Conservation (phyloP, 768 basidiomycete species). For the Botryobasidium botryosum region DNA sequence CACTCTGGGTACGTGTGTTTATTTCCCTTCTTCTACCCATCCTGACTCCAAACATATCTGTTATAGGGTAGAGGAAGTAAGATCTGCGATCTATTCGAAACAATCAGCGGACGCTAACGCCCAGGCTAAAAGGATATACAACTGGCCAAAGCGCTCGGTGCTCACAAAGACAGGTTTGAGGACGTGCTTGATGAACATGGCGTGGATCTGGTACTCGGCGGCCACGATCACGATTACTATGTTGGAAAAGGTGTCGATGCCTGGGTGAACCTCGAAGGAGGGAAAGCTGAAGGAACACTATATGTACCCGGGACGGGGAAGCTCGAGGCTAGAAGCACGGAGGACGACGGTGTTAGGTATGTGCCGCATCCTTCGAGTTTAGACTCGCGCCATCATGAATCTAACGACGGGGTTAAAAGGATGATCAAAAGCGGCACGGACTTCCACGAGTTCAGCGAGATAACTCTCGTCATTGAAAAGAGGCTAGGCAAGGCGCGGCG, state of each 20-base stretch:
- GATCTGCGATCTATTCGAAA: slow-evolving; percentile 6
- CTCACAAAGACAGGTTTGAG: slow-evolving; percentile 40
- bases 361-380: slow-evolving; percentile 17
- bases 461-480: slow-evolving; percentile 42
- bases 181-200: slow-evolving; percentile 42
- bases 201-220: slow-evolving; percentile 69
- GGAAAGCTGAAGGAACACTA: no score
- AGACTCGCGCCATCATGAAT: neutral
- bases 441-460: slow-evolving; percentile 71
- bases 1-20: slow-evolving; percentile 43
- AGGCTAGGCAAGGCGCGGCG: slow-evolving; percentile 45
- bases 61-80: slow-evolving; percentile 19
- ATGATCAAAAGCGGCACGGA: slow-evolving; percentile 75
- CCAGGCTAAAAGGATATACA: slow-evolving; percentile 42
- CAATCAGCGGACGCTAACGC: no score
- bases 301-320: no score
- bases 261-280: slow-evolving; percentile 53
- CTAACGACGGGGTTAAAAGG: neutral
- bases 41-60: slow-evolving; percentile 5
- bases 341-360: slow-evolving; percentile 52
- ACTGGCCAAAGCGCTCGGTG: slow-evolving; percentile 49
- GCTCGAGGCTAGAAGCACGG: slow-evolving; percentile 46
- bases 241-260: slow-evolving; percentile 40
- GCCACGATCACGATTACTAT: slow-evolving; percentile 79
- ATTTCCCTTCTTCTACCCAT: neutral